These are phyloP conservation scores for Calonectria pseudoreteaudii DNA, from an alignment of 2,329 filamentous ascomycete genomes.

Conservation along the genomic window DNA sequence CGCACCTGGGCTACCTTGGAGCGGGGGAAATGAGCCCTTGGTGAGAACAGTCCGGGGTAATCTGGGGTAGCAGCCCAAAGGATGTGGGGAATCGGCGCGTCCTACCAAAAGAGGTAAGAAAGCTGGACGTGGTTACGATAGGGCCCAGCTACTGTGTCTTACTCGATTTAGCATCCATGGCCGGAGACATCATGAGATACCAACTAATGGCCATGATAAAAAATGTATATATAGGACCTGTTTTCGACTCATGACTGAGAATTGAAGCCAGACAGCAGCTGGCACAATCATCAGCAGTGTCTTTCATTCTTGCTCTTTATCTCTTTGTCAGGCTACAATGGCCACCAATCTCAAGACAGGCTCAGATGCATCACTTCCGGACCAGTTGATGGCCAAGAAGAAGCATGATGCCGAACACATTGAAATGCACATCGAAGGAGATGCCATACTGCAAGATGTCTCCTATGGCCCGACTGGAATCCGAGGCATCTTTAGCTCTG, in stretches of 20 bases:
- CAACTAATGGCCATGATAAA: background rate
- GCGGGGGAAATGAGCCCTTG: background rate
- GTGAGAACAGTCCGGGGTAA: background rate
- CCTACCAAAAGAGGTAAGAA: background rate
- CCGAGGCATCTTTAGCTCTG: background rate
- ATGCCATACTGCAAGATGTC: background rate
- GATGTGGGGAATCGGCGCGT: background rate
- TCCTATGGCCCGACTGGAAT: background rate
- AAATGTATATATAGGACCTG: slow-evolving; percentile 1
- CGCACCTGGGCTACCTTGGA: background rate
- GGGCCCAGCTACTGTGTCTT: background rate
- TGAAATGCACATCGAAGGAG: background rate
- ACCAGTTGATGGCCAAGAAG: background rate
- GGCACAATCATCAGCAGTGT: background rate
- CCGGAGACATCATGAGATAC: background rate
- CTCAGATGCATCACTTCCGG: background rate
- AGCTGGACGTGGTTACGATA: background rate
- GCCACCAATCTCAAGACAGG: background rate
- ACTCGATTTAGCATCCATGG: background rate
- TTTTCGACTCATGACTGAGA: background rate
- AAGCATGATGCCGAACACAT: background rate
- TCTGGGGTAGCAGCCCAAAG: background rate
- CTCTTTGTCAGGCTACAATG: background rate
- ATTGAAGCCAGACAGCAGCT: background rate
- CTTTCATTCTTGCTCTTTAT: background rate